Evolutionary conservation across 1,284 basidiomycete species (phyloP).

Genomic region (Calocybe gambosa): DNA sequence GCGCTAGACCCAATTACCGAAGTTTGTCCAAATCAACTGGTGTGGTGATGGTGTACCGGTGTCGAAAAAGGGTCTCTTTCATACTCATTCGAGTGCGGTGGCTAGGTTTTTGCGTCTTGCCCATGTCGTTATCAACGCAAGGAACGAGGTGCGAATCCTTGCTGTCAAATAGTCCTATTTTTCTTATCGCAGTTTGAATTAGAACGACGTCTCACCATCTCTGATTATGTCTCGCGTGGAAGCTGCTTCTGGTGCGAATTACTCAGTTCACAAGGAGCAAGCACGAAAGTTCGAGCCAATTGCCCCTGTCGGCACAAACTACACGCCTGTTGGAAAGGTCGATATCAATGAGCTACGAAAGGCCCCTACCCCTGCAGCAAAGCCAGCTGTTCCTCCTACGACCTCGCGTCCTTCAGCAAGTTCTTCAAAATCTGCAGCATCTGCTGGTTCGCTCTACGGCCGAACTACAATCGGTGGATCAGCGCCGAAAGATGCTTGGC

Average conservation of each 20-base stretch:
- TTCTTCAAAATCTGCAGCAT: slow-evolving; percentile 32
- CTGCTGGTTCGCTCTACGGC: slow-evolving; percentile 39
- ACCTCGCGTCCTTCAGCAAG: slow-evolving; percentile 43
- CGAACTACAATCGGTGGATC: slow-evolving; percentile 28
- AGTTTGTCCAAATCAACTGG: slow-evolving; percentile 91
- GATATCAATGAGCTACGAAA: slow-evolving; percentile 61
- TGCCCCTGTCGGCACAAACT: slow-evolving; percentile 65
- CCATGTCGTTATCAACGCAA: slow-evolving; percentile 88
- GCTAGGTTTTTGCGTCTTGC: slow-evolving; percentile 78
- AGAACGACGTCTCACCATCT: slow-evolving; percentile 77
- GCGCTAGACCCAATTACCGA: slow-evolving; percentile 73
- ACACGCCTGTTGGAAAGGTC: slow-evolving; percentile 64
- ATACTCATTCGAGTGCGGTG: slow-evolving; percentile 81
- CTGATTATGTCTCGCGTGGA: slow-evolving; percentile 85
- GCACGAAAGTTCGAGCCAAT: slow-evolving; percentile 64
- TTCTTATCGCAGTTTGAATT: slow-evolving; percentile 1
- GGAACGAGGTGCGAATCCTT: slow-evolving; percentile 67
- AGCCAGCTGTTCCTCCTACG: slow-evolving; percentile 32
- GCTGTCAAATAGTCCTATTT: neutral
- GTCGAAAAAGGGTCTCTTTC: slow-evolving; percentile 88
- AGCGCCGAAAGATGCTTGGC: slow-evolving; percentile 54
- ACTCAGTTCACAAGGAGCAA: slow-evolving; percentile 69
- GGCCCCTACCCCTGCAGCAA: slow-evolving; percentile 34
- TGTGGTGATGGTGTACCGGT: slow-evolving; percentile 96
- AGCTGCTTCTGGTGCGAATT: slow-evolving; percentile 90